Evolutionary conservation across 2,329 filamentous ascomycete species (phyloP).

Genomic region (Ophiostoma populinum): DNA sequence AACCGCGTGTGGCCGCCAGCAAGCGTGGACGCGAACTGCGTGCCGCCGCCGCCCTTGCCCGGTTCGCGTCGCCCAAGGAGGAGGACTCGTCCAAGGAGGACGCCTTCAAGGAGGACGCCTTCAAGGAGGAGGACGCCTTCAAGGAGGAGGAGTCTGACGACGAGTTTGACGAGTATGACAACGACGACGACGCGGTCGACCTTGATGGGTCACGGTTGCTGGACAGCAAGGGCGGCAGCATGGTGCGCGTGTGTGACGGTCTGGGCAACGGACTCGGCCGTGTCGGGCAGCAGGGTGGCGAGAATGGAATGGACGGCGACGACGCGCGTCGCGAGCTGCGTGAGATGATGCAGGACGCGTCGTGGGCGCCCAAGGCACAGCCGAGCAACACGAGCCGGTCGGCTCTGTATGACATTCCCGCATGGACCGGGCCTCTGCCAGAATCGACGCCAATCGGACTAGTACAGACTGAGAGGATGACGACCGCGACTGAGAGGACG

Average conservation of each 20-base stretch:
- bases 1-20: conserved; percentile 59
- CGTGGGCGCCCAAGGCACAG: neutral
- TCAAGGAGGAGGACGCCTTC: conserved; percentile 20
- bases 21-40: conserved; percentile 57
- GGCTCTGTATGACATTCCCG: neutral
- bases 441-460: no score
- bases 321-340: conserved; percentile 35
- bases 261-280: conserved; percentile 35
- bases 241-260: conserved; percentile 62
- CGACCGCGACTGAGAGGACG: no score
- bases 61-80: conserved; percentile 43
- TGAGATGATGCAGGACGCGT: conserved; percentile 37
- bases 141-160: conserved; percentile 22
- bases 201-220: conserved; percentile 44
- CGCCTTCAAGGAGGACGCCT: conserved; percentile 18
- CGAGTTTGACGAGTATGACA: conserved; percentile 29
- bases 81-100: conserved; percentile 17
- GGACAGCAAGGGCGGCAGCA: conserved; percentile 46
- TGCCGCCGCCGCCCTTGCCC: conserved; percentile 58
- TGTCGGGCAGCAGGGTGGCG: conserved; percentile 25
- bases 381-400: neutral
- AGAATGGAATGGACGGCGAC: neutral
- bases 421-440: neutral
- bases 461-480: no score
- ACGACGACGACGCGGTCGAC: conserved; percentile 39